Base-by-base conservation (phyloP, 2,329 filamentous ascomycete genomes). In the Dothistroma pini region DNA sequence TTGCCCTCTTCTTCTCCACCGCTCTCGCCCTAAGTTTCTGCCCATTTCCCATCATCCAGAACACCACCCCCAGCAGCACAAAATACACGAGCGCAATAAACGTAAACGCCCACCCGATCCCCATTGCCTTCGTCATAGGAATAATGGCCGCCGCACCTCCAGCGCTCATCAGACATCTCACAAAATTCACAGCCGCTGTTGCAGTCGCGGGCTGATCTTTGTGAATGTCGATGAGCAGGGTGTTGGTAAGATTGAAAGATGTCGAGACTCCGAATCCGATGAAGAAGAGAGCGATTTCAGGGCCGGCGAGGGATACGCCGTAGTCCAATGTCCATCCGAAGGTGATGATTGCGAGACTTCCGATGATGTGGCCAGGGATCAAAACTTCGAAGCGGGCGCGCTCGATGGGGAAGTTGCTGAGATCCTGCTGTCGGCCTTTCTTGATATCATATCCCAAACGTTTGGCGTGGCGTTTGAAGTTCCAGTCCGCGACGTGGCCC, bases 381-480 rank as follows among this genome's bases (percentile, higher is more conserved):
- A 77, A 70, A 21, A 79, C 71, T 50, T 79, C 68, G 6, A 80
- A 66, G 5, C 79, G 73, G 1, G 76, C 76, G 16, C 72, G 71
- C 63, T 81, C 83, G 49, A 86, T 79, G 0, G 82, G 79, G 60
- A 85, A 85, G 31, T 78, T 70, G 5, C 69, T 67, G n/a, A 86
- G 72, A 60, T 84, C 79, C 58, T 81, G 77, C 16, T 79, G 81
- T 6, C 84, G 83, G 64, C 83, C 85, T 62, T 79, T 81, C 63
- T 84, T 83, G 64, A 90, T 82, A 1, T 79, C 76, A 59, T 92
- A 77, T 6, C 86, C 86, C 16, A 87, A 77, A 34, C 81, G 80
- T 54, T 78, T 80, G 1, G 89, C 89, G 52, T 86, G 82, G 44
- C 88, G 83, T 7, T 85, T 81, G 73, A 90, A 96, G 72, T 93